Percentiles rank a stretch among this genome's conserved stretches.
Conservation (phyloP, 208 protist species). For the Leishmania braziliensis region DNA sequence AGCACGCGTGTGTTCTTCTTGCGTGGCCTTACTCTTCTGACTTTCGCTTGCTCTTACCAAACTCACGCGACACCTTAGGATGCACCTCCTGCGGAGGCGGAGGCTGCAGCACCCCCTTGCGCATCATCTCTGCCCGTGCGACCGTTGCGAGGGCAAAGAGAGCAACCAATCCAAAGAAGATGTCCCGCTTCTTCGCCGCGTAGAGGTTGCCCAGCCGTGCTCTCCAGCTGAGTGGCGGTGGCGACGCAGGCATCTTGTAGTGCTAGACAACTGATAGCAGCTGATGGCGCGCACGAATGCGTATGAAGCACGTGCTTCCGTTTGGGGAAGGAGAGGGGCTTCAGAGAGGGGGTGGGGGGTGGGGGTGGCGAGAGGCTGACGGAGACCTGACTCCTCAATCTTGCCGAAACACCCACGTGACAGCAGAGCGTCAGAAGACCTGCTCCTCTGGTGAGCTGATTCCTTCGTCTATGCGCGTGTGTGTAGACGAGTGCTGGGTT, state of each 20-base stretch:
- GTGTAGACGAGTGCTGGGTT: background rate
- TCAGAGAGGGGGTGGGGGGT: background rate
- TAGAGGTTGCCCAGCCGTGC: conserved; percentile 33
- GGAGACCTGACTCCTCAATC: background rate
- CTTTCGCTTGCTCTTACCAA: conserved; percentile 38
- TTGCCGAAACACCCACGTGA: background rate
- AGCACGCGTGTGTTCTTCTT: background rate
- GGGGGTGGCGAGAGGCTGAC: background rate
- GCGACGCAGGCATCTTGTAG: background rate
- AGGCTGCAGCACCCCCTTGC: conserved; percentile 43
- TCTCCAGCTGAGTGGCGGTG: conserved; percentile 25
- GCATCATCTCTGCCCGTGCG: conserved; percentile 52
- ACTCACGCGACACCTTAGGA: conserved; percentile 50
- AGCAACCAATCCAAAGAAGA: conserved; percentile 67
- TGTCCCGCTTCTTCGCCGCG: conserved; percentile 46
- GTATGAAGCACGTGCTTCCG: background rate
- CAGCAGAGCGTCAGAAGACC: background rate
- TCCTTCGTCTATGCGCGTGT: background rate
- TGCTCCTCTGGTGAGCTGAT: background rate
- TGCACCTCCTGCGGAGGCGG: conserved; percentile 31
- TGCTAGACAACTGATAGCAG: background rate
- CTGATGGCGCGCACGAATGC: background rate
- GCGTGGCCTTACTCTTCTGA: conserved; percentile 9
- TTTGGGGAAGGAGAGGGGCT: background rate
- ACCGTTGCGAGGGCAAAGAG: conserved; percentile 51